Base-by-base conservation (phyloP, 2,329 filamentous ascomycete species). In the Aspergillus sp. region DNA sequence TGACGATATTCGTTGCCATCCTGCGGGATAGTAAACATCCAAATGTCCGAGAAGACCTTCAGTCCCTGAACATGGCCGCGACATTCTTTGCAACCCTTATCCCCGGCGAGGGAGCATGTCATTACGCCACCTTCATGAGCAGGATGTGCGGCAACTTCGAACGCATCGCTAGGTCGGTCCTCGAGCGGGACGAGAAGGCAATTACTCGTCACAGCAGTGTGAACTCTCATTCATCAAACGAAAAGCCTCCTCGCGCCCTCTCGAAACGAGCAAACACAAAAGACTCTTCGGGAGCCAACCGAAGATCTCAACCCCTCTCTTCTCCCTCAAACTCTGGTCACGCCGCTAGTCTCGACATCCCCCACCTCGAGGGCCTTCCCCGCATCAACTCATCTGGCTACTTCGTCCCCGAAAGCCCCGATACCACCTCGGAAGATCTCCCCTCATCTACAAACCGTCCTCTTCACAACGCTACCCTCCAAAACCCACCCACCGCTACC, bases 1-100 rank as follows among this genome's bases (percentile, higher is more conserved):
- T 96, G 44, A 95, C 90, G 0, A 72, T 97, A 2, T 97, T 97
- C 59, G 88, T 89, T 45, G 94, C 94, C 56, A 93, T 96, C 39
- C 67, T 97, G 1, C 90, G 96, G 58, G 95, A 96, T 54, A 89
- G 89, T 0, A 79, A 90, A 44, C 87, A 95, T 57, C 79, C 85
- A 1, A 78, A 87, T 29, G 89, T 88, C 13, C 82, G 86, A 49
- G 88, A 89, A 3, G 91, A 97, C 63, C 81, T 91, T 6, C 83
- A 85, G 49, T 73, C 95, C 4, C 91, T 97, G 83, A 88, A 84
- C 53, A 77, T 90, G 31, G 90, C 96, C 1, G 88, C 95, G 36
- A 88, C 82, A 8, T 97, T 96, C 66, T 72, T 97, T 35, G 86
- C 86, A 11, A 90, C 88, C 65, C 77, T 97, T 4, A 82, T 85